Evolutionary conservation across 2,329 filamentous ascomycete genomes (phyloP).

Genomic region (Fragosphaeria purpurea): DNA sequence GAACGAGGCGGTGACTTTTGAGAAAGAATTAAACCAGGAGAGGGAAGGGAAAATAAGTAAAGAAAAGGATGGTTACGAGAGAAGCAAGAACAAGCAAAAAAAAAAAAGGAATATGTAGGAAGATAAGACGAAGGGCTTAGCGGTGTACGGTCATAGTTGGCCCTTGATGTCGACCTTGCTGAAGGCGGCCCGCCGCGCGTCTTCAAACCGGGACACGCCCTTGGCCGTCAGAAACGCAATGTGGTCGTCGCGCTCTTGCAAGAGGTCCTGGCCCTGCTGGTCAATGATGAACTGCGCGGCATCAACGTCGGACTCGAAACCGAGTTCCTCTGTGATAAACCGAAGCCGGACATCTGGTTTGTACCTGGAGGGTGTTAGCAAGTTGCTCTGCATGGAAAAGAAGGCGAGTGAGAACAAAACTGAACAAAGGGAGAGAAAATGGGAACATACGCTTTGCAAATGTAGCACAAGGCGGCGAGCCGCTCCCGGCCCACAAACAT

Average conservation of each 20-base stretch:
- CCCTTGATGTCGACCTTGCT: slow-evolving; percentile 92
- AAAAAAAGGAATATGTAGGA: neutral
- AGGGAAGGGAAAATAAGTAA: neutral
- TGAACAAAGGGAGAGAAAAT: neutral
- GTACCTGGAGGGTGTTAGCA: slow-evolving; percentile 50
- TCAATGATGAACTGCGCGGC: slow-evolving; percentile 85
- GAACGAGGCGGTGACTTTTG: too few relatives aligned
- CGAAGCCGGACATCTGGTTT: slow-evolving; percentile 81
- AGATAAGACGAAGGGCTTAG: neutral
- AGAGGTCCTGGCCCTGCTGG: slow-evolving; percentile 61
- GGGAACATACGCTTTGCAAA: slow-evolving; percentile 84
- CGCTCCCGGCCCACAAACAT: slow-evolving; percentile 96
- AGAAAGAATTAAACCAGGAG: too few relatives aligned
- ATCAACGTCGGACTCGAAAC: slow-evolving; percentile 86
- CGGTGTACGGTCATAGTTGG: slow-evolving; percentile 57
- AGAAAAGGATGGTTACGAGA: neutral
- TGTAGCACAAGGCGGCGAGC: slow-evolving; percentile 77
- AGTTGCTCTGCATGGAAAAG: neutral
- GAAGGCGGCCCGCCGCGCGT: slow-evolving; percentile 63
- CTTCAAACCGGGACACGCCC: slow-evolving; percentile 63
- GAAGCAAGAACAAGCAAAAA: neutral
- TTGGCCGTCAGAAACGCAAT: slow-evolving; percentile 67
- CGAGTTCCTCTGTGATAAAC: slow-evolving; percentile 91
- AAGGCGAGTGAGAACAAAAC: too few relatives aligned
- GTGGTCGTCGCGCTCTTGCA: slow-evolving; percentile 66